These are phyloP conservation scores for Sphaerobolus stellatus DNA, from an alignment of 1,284 basidiomycete genomes.

Conservation along the genomic window DNA sequence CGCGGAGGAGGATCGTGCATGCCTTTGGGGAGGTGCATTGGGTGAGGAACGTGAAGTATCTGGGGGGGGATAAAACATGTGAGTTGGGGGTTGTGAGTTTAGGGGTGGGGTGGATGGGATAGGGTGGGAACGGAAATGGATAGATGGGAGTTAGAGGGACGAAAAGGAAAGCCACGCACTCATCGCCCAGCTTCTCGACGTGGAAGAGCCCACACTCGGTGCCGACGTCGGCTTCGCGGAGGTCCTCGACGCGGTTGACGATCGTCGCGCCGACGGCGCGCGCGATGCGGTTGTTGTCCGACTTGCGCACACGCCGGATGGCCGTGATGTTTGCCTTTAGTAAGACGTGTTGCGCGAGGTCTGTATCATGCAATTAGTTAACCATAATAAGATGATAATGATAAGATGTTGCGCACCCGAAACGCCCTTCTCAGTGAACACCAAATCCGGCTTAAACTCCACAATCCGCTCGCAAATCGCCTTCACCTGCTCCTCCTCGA, in stretches of 20 bases:
- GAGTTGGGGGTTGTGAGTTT: slow-evolving; percentile 6
- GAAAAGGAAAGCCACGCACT: slow-evolving; percentile 52
- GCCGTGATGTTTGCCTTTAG: slow-evolving; percentile 89
- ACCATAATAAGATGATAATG: background rate
- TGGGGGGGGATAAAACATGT: slow-evolving; percentile 28
- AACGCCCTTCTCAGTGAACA: slow-evolving; percentile 97
- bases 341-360: slow-evolving; percentile 92
- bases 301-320: slow-evolving; percentile 93
- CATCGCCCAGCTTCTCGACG: slow-evolving; percentile 97
- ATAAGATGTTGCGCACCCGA: slow-evolving; percentile 58
- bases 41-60: slow-evolving; percentile 96
- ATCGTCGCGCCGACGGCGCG: slow-evolving; percentile 95
- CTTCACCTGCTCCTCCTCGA: slow-evolving; percentile 98
- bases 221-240: slow-evolving; percentile 89
- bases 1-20: slow-evolving; percentile 97
- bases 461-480: slow-evolving; percentile 83
- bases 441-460: slow-evolving; percentile 92
- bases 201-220: slow-evolving; percentile 94
- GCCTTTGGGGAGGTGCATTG: slow-evolving; percentile 94
- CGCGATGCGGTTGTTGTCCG: slow-evolving; percentile 98
- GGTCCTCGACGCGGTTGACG: slow-evolving; percentile 94
- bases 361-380: slow-evolving; percentile 39
- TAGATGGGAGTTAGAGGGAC: background rate
- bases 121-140: no score
- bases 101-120: no score